A percentile compares a stretch with the other conserved stretches of the same genome.
These are phyloP conservation scores for Chamaenerion angustifolium DNA, from an alignment of 345 rosid genomes.

Conservation along the genomic window DNA sequence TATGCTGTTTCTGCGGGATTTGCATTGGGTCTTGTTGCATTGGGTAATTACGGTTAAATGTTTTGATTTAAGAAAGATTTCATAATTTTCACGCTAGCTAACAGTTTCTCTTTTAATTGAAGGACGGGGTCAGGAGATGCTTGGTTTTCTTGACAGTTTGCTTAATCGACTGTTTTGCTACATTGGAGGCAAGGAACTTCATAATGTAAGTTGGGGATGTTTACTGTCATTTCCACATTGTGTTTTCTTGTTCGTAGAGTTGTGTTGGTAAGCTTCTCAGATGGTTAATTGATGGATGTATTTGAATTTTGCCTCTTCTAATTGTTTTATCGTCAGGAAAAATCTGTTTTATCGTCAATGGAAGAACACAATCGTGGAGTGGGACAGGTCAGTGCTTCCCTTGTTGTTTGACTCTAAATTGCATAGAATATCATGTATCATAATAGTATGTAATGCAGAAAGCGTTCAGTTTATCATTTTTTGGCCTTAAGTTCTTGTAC, in stretches of 20 bases:
- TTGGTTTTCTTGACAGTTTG: conserved; percentile 59
- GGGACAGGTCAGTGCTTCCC: conserved; percentile 52
- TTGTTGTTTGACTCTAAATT: conserved; percentile 4
- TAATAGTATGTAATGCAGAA: not conserved
- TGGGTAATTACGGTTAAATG: conserved; percentile 42
- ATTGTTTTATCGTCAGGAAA: conserved; percentile 33
- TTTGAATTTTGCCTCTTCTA: conserved; percentile 2
- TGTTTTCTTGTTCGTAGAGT: not conserved
- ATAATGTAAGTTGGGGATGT: conserved; percentile 27
- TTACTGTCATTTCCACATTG: conserved; percentile 7
- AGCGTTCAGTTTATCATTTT: no score
- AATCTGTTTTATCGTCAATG: conserved; percentile 31
- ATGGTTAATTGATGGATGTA: not conserved
- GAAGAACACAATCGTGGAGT: conserved; percentile 54
- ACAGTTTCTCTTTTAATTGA: conserved; percentile 10
- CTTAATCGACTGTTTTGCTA: conserved; percentile 73
- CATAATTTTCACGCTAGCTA: not conserved
- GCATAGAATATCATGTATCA: not conserved
- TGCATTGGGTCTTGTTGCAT: conserved; percentile 85
- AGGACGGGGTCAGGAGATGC: conserved; percentile 84
- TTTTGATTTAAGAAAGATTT: not conserved
- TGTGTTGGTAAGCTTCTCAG: conserved; percentile 3
- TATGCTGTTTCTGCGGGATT: conserved; percentile 99
- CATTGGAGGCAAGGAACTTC: conserved; percentile 79
- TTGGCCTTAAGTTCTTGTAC: no score